Conservation (phyloP, 192 early-diverging fungal species). For the Rhizophagus clarus region DNA sequence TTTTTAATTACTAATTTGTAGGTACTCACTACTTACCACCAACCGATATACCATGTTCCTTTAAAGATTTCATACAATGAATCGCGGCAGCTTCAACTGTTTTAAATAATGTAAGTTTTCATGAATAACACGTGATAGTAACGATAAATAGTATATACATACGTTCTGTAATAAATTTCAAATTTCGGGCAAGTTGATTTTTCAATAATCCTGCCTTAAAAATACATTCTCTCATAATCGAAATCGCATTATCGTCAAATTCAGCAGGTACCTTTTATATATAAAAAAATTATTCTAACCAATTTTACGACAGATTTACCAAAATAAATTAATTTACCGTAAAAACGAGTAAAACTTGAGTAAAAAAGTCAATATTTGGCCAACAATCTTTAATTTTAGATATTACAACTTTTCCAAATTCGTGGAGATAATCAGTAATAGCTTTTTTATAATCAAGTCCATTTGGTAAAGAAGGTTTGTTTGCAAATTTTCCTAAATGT, state of each 20-base stretch:
- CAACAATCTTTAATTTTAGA: neutral
- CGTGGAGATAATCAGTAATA: neutral
- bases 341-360: neutral
- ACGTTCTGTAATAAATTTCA: neutral
- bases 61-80: constrained; percentile 1
- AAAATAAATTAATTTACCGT: neutral
- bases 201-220: neutral
- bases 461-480: neutral
- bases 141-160: neutral
- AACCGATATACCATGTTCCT: neutral
- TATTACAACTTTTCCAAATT: neutral
- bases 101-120: neutral
- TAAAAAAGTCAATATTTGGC: neutral
- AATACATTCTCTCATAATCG: neutral
- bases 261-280: neutral
- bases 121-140: neutral
- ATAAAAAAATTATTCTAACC: neutral
- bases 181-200: neutral
- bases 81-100: constrained; percentile 6
- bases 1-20: too few species aligned
- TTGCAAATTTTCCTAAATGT: neutral
- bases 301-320: too few species aligned
- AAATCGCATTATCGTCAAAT: neutral
- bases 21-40: neutral
- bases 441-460: neutral